Percentiles rank a stretch among this genome's conserved stretches.
Conservation (phyloP, 768 basidiomycete genomes). For the Mycena alexandri region DNA sequence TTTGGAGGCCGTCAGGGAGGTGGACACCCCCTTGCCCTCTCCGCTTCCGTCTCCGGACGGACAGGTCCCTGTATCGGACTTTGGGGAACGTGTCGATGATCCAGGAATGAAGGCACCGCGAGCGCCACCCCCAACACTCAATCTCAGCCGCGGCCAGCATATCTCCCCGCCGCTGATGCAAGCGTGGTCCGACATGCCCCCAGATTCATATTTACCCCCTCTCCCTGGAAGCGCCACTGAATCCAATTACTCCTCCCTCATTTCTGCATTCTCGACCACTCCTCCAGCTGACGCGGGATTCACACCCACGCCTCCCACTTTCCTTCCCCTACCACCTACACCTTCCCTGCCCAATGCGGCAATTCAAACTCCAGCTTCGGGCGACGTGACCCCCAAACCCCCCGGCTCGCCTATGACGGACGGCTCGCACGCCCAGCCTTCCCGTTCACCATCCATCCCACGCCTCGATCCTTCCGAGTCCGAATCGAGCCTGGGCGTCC, state of each 20-base stretch:
- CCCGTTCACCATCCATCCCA: constrained; percentile 18
- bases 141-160: constrained; percentile 17
- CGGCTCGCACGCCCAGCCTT: not conserved
- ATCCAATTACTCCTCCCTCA: constrained; percentile 27
- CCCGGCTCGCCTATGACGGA: not conserved
- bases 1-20: constrained; percentile 29
- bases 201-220: constrained; percentile 21
- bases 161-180: constrained; percentile 32
- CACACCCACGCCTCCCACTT: too few relatives aligned
- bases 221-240: constrained; percentile 11
- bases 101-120: constrained; percentile 16
- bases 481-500: constrained; percentile 42
- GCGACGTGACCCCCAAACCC: not conserved
- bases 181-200: constrained; percentile 28
- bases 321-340: constrained; percentile 27
- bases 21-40: constrained; percentile 29
- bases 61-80: constrained; percentile 3
- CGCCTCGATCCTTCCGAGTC: constrained; percentile 18
- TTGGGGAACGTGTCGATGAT: not conserved
- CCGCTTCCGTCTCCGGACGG: constrained; percentile 26
- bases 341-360: constrained; percentile 10
- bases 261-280: constrained; percentile 29
- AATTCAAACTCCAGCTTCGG: constrained; percentile 2
- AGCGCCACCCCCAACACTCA: constrained; percentile 34
- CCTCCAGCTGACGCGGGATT: constrained; percentile 20